Base-by-base conservation (phyloP, 345 rosid species). In the Sisymbrium altissimum region DNA sequence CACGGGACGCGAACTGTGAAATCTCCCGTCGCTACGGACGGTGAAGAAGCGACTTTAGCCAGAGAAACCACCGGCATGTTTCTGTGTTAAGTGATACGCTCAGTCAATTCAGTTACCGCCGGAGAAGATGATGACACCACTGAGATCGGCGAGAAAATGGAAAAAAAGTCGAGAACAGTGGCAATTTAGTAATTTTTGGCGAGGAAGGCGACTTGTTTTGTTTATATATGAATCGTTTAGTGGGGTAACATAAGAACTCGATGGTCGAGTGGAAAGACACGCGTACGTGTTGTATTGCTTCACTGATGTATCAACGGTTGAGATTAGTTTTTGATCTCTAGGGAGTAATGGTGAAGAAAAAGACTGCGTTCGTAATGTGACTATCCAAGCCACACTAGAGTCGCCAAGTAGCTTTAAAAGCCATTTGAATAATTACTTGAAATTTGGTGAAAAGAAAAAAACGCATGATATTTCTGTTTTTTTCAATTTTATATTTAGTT, bases 51-150 rank as follows among this genome's bases (percentile, higher is more conserved):
- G 39, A 76, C 45, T 30, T 76, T 70, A 64, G 71, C 45, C 18
- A 76, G 76, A 76, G 76, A 70, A 76, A 55, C 80, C 44, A 76
- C 66, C 75, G 71, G 75, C 80, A 77, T 77, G 40, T 19, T 27
- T 56, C 76, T 70, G 27, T 17, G 69, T 27, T n/a, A 32, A 35
- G 27, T 0, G 9, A 11, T 38, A 5, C 57, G 63, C 74, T 50
- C 70, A 40, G 63, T 67, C 15, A 62, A 70, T n/a, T 45, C 5
- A 15, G 58, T 21, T 21, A 35, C 9, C 48, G 50, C 76, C 67
- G 67, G 72, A 56, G 72, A 64, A 56, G 25, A 3, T 1, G 52
- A 29, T 10, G 66, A 45, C n/a, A 32, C 54, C 67, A 4, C 45
- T 32, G 72, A 55, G 75, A 55, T 62, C 64, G 58, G 59, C 48